Conservation (phyloP, 106 monocot genomes). For the Chionographis japonica region DNA sequence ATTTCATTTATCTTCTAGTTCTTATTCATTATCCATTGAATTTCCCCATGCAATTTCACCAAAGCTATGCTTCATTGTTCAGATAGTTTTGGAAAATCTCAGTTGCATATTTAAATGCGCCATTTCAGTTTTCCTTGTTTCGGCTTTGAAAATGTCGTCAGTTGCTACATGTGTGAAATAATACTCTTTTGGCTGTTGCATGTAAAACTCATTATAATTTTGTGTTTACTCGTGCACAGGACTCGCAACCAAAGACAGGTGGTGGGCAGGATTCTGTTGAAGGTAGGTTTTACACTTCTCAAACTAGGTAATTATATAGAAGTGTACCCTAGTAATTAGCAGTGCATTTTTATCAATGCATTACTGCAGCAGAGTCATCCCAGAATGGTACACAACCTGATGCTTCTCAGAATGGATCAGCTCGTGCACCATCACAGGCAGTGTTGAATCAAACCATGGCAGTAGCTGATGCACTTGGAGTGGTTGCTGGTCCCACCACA, state of each 20-base stretch:
- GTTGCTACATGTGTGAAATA: no score
- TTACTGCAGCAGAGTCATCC: conserved; percentile 23
- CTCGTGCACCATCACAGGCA: conserved; percentile 27
- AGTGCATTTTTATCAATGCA: neutral
- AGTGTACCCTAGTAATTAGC: conserved; percentile 1
- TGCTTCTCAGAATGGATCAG: conserved; percentile 53
- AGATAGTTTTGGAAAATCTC: no score
- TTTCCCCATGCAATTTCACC: no score
- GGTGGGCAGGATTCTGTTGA: conserved; percentile 47
- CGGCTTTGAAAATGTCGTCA: no score
- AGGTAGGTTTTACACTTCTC: conserved; percentile 33
- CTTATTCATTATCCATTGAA: no score
- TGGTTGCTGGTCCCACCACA: conserved; percentile 48
- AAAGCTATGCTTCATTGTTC: no score
- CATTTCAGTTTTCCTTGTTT: no score
- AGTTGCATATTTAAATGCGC: no score
- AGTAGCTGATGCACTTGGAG: conserved; percentile 28
- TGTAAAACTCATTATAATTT: neutral
- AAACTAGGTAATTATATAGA: neutral
- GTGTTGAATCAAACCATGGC: conserved; percentile 33
- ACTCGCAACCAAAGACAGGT: conserved; percentile 59
- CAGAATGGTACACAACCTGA: conserved; percentile 38
- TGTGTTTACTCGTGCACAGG: conserved; percentile 36
- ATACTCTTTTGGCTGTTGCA: neutral
- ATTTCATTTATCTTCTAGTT: no score